Percentiles rank a stretch among this genome's conserved stretches.
Conservation (phyloP, 1,139 yeast genomes). For the Martiniozyma asiatica region DNA sequence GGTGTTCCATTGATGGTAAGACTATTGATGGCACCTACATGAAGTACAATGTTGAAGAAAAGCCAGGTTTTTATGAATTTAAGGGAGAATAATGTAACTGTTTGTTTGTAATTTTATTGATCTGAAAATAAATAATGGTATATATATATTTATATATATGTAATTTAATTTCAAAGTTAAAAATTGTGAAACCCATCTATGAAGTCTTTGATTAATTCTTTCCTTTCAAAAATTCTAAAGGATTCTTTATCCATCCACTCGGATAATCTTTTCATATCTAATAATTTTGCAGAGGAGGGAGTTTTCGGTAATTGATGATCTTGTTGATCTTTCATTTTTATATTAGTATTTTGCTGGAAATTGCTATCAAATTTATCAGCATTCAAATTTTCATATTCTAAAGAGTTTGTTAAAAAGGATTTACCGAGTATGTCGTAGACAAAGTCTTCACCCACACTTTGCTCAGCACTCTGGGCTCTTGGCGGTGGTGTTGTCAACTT, state of each 20-base stretch:
- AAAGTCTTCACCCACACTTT: too few species aligned
- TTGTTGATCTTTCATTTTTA: not conserved
- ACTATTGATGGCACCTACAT: slow-evolving; percentile 41
- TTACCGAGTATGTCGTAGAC: too few species aligned
- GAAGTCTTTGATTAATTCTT: slow-evolving; percentile 2
- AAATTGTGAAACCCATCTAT: slow-evolving; percentile 4
- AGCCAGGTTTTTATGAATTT: slow-evolving; percentile 73
- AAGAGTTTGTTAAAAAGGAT: too few species aligned
- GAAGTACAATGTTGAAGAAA: slow-evolving; percentile 46
- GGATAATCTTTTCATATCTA: slow-evolving; percentile 5
- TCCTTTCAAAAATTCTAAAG: not conserved
- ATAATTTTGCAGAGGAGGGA: slow-evolving; percentile 3
- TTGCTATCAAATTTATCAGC: not conserved
- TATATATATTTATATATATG: too few species aligned
- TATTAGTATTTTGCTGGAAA: too few species aligned
- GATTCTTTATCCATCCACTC: slow-evolving; percentile 6
- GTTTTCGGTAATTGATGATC: slow-evolving; percentile 1
- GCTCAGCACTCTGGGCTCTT: not conserved
- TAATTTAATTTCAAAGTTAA: too few species aligned
- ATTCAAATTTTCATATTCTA: not conserved
- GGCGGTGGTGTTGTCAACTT: slow-evolving; percentile 2
- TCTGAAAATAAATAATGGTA: too few species aligned
- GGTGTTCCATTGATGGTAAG: slow-evolving; percentile 42
- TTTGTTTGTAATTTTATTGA: too few species aligned
- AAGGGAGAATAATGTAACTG: too few species aligned